Evolutionary conservation across 768 basidiomycete species (phyloP), one percentile per base, ranked within the genome.

Genomic region (Trametes meyenii): DNA sequence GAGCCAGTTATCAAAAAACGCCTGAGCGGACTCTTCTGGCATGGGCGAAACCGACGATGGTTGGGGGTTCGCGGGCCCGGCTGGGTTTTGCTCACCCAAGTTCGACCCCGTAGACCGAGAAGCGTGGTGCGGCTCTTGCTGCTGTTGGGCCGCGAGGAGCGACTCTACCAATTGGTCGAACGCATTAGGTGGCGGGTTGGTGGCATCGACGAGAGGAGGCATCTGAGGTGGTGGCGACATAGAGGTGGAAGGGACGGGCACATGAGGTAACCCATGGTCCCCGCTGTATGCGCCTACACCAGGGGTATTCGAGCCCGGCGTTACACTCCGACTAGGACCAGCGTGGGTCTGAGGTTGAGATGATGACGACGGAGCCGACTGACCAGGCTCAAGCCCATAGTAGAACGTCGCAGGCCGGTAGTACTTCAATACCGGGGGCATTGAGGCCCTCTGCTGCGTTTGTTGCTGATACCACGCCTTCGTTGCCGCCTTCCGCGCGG

Each of bases 401-500:
- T 70, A 70, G 52, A 71, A 58, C 14, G 74, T 73, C 36, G 70
- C 71, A 26, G 77, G 70, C 46, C 72, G 69, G 65, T 77, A 76
- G 57, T 75, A 71, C 24, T 71, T 66, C 44, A 63, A 43, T 68
- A 61, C 66, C 57, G 39, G 74, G 62, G 61, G 71, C 2, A 24
- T 13, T 69, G 42, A 66, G 55, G 56, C 38, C 54, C 43, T 57
- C 26, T 17, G 49, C 19, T 51, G 57, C 13, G 29, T 40, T 1
- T 63, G 52, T 29, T 66, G 55, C 57, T 61, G 63, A 11, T 64
- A 53, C 56, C 79, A 81, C 12, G 80, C 82, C 68, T 81, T 83
- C 40, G 83, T 75, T 1, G 86, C 83, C 36, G 87, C 89, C 69
- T 84, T 88, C 58, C 77, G 77, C 16, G 83, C 78, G 5, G 89